These are phyloP conservation scores for Apiospora arundinis DNA, from an alignment of 2,329 filamentous ascomycete species.

Conservation along the genomic window DNA sequence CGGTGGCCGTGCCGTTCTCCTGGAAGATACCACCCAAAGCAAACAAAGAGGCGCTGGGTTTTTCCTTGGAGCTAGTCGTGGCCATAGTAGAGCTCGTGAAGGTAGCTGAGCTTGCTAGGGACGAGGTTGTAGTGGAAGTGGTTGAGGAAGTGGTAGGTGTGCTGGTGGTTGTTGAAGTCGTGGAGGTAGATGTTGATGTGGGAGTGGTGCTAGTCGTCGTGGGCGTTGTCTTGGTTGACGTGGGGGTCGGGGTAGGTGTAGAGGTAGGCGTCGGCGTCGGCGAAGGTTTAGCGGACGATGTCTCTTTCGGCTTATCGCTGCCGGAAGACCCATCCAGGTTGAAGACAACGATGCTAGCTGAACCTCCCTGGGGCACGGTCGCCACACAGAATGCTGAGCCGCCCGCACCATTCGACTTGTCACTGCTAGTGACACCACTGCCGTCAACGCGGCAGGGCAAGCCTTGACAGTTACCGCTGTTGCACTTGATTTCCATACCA, in stretches of 20 bases:
- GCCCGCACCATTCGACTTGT: slow-evolving; percentile 66
- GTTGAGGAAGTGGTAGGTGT: slow-evolving; percentile 35
- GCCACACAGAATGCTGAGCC: slow-evolving; percentile 77
- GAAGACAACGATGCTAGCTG: slow-evolving; percentile 71
- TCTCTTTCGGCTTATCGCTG: slow-evolving; percentile 27
- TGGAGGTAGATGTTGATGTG: slow-evolving; percentile 26
- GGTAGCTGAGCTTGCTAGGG: neutral
- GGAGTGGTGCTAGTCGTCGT: slow-evolving; percentile 25
- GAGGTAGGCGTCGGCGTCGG: slow-evolving; percentile 22
- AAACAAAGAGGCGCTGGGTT: slow-evolving; percentile 31
- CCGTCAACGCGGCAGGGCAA: slow-evolving; percentile 76
- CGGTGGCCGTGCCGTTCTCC: slow-evolving; percentile 50
- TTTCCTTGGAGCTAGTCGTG: slow-evolving; percentile 25
- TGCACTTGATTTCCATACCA: slow-evolving; percentile 74
- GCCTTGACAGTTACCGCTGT: slow-evolving; percentile 69
- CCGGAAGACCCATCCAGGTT: slow-evolving; percentile 50
- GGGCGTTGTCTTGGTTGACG: slow-evolving; percentile 24
- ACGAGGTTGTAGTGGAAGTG: slow-evolving; percentile 29
- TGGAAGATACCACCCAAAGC: slow-evolving; percentile 58
- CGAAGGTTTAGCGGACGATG: slow-evolving; percentile 34
- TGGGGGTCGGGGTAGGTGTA: slow-evolving; percentile 31
- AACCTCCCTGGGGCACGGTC: slow-evolving; percentile 70
- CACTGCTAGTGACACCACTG: slow-evolving; percentile 64
- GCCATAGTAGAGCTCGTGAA: neutral
- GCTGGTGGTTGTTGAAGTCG: neutral